phyloP scores from a whole-genome alignment of 805 yeast genomes.

The Hanseniaspora vineae region DNA sequence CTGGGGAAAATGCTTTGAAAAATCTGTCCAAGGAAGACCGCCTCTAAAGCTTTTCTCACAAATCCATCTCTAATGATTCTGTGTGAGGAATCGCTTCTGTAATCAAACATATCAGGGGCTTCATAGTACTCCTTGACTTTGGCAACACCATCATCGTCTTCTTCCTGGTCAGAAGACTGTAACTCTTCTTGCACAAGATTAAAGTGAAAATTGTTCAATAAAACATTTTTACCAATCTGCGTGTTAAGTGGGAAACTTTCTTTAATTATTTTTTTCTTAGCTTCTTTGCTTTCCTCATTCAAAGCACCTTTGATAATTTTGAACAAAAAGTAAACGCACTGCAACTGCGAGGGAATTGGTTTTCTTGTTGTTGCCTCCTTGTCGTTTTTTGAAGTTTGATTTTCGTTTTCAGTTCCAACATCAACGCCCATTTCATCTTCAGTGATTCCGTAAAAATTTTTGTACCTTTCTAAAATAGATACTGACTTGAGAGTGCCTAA shows the following conservation, averaged over 20 bases:
- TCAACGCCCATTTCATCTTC: background rate
- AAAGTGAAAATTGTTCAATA: slow-evolving; percentile 32
- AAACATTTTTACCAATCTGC: slow-evolving; percentile 41
- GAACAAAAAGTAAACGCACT: slow-evolving; percentile 47
- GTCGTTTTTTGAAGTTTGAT: background rate
- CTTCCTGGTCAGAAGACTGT: slow-evolving; percentile 5
- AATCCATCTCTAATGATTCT: slow-evolving; percentile 33
- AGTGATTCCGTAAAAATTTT: slow-evolving; percentile 9
- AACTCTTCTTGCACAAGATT: slow-evolving; percentile 15
- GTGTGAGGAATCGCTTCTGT: slow-evolving; percentile 20
- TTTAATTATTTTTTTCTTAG: slow-evolving; percentile 42
- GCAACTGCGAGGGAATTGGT: slow-evolving; percentile 36
- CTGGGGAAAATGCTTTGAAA: slow-evolving; percentile 10
- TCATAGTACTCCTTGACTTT: slow-evolving; percentile 21
- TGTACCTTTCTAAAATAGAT: slow-evolving; percentile 40
- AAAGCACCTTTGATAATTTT: slow-evolving; percentile 61
- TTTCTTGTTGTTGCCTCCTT: background rate
- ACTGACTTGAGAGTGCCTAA: slow-evolving; percentile 33
- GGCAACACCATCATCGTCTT: background rate
- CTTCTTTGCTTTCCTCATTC: slow-evolving; percentile 28
- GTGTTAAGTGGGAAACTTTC: slow-evolving; percentile 40
- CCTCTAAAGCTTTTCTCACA: slow-evolving; percentile 41
- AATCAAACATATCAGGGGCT: slow-evolving; percentile 36
- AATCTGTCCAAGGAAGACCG: slow-evolving; percentile 31
- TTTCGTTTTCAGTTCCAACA: slow-evolving; percentile 13